Evolutionary conservation across 2,329 filamentous ascomycete genomes (phyloP).

Genomic region (Pseudogymnoascus sp.): DNA sequence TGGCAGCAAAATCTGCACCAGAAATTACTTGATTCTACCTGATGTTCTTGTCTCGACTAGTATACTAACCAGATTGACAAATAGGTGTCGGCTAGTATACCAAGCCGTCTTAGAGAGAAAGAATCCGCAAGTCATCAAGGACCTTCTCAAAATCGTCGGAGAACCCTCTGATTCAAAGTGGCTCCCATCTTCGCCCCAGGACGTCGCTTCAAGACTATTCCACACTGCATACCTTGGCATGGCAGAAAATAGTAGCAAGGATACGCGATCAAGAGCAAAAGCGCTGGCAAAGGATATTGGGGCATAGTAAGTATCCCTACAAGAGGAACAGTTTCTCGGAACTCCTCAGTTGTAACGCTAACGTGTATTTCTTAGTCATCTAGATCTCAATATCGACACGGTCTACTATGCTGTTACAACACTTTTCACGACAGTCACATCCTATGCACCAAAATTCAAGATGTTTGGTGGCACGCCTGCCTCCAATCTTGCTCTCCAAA

Average conservation of each 20-base stretch:
- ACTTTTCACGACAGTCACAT: slow-evolving; percentile 48
- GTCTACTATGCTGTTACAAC: slow-evolving; percentile 51
- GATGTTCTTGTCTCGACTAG: slow-evolving; percentile 28
- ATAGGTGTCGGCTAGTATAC: slow-evolving; percentile 42
- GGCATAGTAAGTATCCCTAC: slow-evolving; percentile 35
- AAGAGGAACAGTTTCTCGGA: neutral
- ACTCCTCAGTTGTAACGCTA: neutral
- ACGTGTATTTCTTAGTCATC: slow-evolving; percentile 36
- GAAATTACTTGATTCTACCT: slow-evolving; percentile 17
- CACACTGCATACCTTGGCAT: slow-evolving; percentile 65
- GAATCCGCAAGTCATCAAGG: slow-evolving; percentile 40
- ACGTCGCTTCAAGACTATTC: slow-evolving; percentile 50
- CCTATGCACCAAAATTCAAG: slow-evolving; percentile 53
- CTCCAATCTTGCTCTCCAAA: slow-evolving; percentile 50
- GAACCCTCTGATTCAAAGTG: slow-evolving; percentile 37
- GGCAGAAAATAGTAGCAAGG: slow-evolving; percentile 52
- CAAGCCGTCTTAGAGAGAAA: slow-evolving; percentile 41
- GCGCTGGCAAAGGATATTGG: slow-evolving; percentile 55
- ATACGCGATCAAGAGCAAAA: slow-evolving; percentile 59
- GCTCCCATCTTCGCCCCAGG: slow-evolving; percentile 36
- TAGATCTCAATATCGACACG: slow-evolving; percentile 64
- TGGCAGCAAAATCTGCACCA: neutral
- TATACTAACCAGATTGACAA: neutral
- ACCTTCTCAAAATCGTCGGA: slow-evolving; percentile 42
- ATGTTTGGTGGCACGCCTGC: slow-evolving; percentile 44